Percentiles rank a stretch among this genome's conserved stretches.
Evolutionary conservation across 306 rosid species (phyloP).

Genomic region (Pterocarpus santalinus): DNA sequence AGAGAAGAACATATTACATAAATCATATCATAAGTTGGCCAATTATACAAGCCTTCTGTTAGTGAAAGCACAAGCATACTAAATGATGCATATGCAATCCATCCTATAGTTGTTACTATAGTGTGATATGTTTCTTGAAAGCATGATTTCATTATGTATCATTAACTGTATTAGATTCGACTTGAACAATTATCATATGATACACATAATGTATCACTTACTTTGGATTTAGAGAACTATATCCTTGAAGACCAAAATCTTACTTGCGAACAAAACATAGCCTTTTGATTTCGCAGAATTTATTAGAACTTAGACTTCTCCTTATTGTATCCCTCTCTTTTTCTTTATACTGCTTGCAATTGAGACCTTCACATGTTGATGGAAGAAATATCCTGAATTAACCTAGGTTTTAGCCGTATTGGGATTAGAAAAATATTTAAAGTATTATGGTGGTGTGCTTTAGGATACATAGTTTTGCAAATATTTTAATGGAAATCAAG

Average conservation of each 20-base stretch:
- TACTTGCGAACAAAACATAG: neutral
- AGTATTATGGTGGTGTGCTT: neutral
- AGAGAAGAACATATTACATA: neutral
- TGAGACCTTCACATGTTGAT: neutral
- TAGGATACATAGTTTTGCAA: neutral
- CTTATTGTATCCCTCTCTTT: neutral
- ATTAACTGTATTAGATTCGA: neutral
- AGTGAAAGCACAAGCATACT: neutral
- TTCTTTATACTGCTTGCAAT: neutral
- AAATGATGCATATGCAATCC: neutral
- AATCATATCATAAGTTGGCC: conserved; percentile 10
- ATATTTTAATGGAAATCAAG: neutral
- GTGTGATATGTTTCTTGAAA: neutral
- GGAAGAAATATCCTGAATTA: neutral
- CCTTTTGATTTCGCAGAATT: neutral
- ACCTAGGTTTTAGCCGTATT: conserved; percentile 12
- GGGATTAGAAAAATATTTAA: neutral
- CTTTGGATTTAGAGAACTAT: neutral
- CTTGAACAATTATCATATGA: too few relatives aligned
- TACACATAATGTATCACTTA: neutral
- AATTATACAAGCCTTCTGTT: neutral
- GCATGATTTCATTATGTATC: neutral
- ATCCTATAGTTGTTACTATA: conserved; percentile 1
- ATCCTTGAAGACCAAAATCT: neutral
- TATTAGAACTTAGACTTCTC: too few relatives aligned